Evolutionary conservation across 2,329 filamentous ascomycete species (phyloP), one percentile per base, ranked within the genome.

Genomic region (Monosporascus ibericus): DNA sequence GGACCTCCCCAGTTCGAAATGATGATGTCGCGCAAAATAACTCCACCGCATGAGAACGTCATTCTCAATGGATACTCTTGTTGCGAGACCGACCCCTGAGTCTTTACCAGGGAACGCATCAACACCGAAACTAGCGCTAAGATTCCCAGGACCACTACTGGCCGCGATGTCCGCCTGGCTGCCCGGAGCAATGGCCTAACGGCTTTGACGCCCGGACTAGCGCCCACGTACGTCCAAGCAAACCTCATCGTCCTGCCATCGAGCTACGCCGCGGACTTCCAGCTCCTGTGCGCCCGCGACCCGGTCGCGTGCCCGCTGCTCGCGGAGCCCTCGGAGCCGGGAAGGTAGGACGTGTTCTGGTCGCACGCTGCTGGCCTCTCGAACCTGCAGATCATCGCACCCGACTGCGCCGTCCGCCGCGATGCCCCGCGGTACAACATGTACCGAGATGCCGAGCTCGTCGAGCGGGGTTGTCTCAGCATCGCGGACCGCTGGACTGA

Each of bases 291-390:
- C 64, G 70, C 72, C 1, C 75, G 81, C 48, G 86, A 86, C 57
- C 80, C 82, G 2, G 82, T 85, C 0, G 76, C 82, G 0, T 86
- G 82, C 58, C 82, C 82, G 1, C 68, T 86, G 0, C 70, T 86
- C 9, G 81, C 76, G 14, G 76, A 80, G 60, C 81, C 77, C 3
- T 65, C 68, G 0, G 44, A 56, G 0, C 66, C 70, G 0, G 81
- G 81, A 3, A 61, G 68, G 40, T 77, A 68, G 55, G 60, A 65
- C 47, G 55, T 63, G 3, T 60, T 78, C n/a, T 70, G 65, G 20
- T 70, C 69, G 1, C 54, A 64, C 49, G 37, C 71, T 5, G 51
- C 57, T 1, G 57, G 58, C 4, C 49, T 65, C 15, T 25, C 55
- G 27, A 57, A 50, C 24, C 18, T 52, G 40, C 48, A 53, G 7